These are phyloP conservation scores for Osmanthus fragrans DNA, from an alignment of 257 asterid species.

Conservation along the genomic window DNA sequence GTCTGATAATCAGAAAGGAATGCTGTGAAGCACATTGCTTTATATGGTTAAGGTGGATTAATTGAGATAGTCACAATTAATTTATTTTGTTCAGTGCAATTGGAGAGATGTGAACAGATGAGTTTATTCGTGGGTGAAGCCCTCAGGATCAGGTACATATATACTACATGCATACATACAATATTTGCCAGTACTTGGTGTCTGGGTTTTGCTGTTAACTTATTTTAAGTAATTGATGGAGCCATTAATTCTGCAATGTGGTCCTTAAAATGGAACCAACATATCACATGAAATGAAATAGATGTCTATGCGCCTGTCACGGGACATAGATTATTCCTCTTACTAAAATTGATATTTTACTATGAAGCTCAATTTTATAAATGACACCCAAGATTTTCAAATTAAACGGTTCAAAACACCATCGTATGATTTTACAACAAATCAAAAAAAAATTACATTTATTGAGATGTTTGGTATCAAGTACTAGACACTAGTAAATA, in stretches of 20 bases:
- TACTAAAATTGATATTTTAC: too few relatives aligned
- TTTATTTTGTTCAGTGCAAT: not conserved
- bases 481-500: too few relatives aligned
- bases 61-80: not conserved
- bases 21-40: not conserved
- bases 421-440: too few relatives aligned
- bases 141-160: slow-evolving; percentile 43
- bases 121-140: not conserved
- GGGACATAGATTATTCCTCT: too few relatives aligned
- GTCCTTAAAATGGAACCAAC: slow-evolving; percentile 31
- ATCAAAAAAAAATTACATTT: too few relatives aligned
- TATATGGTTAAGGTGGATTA: not conserved
- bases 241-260: slow-evolving; percentile 15
- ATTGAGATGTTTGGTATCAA: too few relatives aligned
- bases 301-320: not conserved
- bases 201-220: not conserved
- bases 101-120: slow-evolving; percentile 23
- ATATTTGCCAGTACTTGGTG: not conserved
- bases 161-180: slow-evolving; percentile 6
- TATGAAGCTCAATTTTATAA: too few relatives aligned
- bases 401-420: too few relatives aligned
- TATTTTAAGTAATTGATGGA: slow-evolving; percentile 26
- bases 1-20: not conserved
- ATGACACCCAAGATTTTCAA: too few relatives aligned
- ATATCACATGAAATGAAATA: slow-evolving; percentile 23